phyloP scores from a whole-genome alignment of 1,284 basidiomycete genomes.

The Melampsora occidentalis region DNA sequence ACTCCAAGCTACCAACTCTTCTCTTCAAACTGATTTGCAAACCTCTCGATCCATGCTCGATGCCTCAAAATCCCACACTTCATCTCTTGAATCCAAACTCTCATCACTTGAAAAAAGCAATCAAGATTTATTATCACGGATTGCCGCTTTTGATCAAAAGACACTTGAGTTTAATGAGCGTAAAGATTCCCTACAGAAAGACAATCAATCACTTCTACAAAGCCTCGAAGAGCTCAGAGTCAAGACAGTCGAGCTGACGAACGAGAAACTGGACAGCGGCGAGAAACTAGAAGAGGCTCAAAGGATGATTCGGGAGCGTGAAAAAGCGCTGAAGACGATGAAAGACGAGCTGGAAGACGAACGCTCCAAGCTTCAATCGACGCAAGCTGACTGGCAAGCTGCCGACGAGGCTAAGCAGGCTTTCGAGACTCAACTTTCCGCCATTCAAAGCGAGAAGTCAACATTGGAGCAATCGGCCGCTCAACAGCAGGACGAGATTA shows the following conservation, averaged over 20 bases:
- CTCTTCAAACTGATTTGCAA: slow-evolving; percentile 15
- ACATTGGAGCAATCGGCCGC: background rate
- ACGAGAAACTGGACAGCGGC: slow-evolving; percentile 27
- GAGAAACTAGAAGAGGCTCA: slow-evolving; percentile 34
- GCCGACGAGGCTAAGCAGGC: slow-evolving; percentile 1
- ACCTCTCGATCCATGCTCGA: slow-evolving; percentile 13
- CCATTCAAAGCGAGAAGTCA: background rate
- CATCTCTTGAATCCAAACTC: slow-evolving; percentile 34
- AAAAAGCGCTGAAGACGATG: slow-evolving; percentile 21
- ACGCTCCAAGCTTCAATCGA: slow-evolving; percentile 16
- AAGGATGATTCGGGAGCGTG: slow-evolving; percentile 27
- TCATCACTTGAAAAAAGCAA: slow-evolving; percentile 17
- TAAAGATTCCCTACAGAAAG: slow-evolving; percentile 29
- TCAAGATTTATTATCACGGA: slow-evolving; percentile 1
- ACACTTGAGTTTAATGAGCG: slow-evolving; percentile 14
- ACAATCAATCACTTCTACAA: slow-evolving; percentile 39
- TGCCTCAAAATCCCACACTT: slow-evolving; percentile 13
- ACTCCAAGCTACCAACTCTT: slow-evolving; percentile 10
- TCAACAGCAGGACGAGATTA: slow-evolving; percentile 2
- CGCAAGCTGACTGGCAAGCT: background rate
- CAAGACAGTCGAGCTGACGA: slow-evolving; percentile 24
- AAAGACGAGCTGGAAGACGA: slow-evolving; percentile 25
- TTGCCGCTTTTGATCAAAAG: slow-evolving; percentile 27
- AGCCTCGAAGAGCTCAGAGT: slow-evolving; percentile 34
- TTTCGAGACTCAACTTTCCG: slow-evolving; percentile 8